Base-by-base conservation (phyloP, 1,139 yeast species). In the Geotrichum klebahnii region DNA sequence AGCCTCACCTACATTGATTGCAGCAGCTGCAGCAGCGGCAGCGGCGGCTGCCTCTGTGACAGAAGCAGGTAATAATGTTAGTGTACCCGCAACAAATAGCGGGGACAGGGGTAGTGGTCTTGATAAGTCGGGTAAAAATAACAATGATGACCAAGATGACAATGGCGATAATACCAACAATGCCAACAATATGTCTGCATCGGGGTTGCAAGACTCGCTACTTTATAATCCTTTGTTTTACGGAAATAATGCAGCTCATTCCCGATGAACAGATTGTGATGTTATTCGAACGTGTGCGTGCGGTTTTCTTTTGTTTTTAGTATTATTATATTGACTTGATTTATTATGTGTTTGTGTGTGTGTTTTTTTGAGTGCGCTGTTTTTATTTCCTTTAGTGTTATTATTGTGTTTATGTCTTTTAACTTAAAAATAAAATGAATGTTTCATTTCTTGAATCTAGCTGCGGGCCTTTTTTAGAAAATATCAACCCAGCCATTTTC, bases 21-120 rank as follows among this genome's bases (percentile, higher is more conserved):
- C 45, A 12, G 42, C 35, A 3, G 51, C 51, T 1, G 52, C 52
- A 3, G 52, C 52, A 4, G 52, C 52, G n/a, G 51, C 51, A 1
- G 52, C 52, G 1, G 51, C 51, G 4, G 52, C 52, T 10, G 51
- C 51, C 1, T 45, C 52, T 17, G 46, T 44, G 19, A 37, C 47
- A 12, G 47, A 38, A 2, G 29, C 9, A 26, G 36, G 29, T 9
- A 22, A 40, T 10, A 38, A 23, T 3, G 42, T 10, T 24, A 35
- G 41, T 14, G 43, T 48, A 9, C 23, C 46, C 2, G 43, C 47
- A 1, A 43, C 51, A 2, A 20, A 33, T 20, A 41, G 24, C 14
- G 36, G 23, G 8, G 35, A 20, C 22, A 28, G 33, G 26, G 19
- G 22, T 10, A 22, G 16, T 17, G 33, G 16, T 6, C 9, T 6